Evolutionary conservation across 148 eudicot species (phyloP).

Genomic region (Arctostaphylos glauca): DNA sequence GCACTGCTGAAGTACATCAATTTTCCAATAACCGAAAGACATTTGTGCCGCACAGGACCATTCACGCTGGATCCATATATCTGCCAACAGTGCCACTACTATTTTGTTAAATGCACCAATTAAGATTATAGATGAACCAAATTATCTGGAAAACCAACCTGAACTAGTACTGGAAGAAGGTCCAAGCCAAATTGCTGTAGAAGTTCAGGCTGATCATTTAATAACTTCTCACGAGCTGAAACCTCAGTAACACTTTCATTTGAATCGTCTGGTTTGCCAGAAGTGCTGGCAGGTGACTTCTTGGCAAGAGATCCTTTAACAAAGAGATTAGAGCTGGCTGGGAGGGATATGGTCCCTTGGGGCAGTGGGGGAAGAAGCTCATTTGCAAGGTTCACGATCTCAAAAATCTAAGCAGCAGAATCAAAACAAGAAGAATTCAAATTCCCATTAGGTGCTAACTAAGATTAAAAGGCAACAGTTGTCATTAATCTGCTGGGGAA

Average conservation of each 20-base stretch:
- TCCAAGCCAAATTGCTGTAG: slow-evolving; percentile 88
- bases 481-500: neutral
- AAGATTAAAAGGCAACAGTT: neutral
- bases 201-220: slow-evolving; percentile 89
- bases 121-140: neutral
- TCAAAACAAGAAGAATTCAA: slow-evolving; percentile 4
- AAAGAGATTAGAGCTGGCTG: slow-evolving; percentile 55
- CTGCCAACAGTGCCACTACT: slow-evolving; percentile 34
- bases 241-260: slow-evolving; percentile 50
- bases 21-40: slow-evolving; percentile 91
- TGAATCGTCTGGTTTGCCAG: slow-evolving; percentile 62
- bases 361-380: slow-evolving; percentile 99
- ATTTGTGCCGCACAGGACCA: slow-evolving; percentile 96
- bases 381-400: slow-evolving; percentile 96
- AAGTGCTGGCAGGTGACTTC: slow-evolving; percentile 57
- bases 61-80: slow-evolving; percentile 96
- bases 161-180: slow-evolving; percentile 90
- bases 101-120: slow-evolving; percentile 3
- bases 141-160: slow-evolving; percentile 42
- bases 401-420: slow-evolving; percentile 59
- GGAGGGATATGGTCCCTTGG: slow-evolving; percentile 83
- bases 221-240: slow-evolving; percentile 70
- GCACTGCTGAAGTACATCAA: slow-evolving; percentile 93
- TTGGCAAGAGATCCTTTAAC: slow-evolving; percentile 59
- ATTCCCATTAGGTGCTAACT: neutral